phyloP scores from a whole-genome alignment of 1,139 yeast species.

The Pichia cactophila region DNA sequence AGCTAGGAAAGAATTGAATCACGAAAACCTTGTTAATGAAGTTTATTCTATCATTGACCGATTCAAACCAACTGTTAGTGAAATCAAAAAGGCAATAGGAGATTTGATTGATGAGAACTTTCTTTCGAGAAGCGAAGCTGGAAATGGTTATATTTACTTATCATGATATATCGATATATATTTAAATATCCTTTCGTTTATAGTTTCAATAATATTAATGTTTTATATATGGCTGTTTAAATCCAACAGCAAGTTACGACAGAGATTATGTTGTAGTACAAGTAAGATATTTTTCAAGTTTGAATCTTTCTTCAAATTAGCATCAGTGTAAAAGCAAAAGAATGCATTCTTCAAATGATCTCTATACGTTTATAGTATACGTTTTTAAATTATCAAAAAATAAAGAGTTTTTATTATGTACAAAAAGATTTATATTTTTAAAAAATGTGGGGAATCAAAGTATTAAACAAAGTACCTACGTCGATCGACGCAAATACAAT shows the following conservation, averaged over 20 bases:
- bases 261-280: background rate
- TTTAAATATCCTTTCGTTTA: background rate
- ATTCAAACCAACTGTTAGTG: conserved; percentile 78
- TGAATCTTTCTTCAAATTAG: no score
- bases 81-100: conserved; percentile 83
- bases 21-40: conserved; percentile 77
- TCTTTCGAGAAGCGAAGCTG: conserved; percentile 69
- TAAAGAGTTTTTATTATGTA: no score
- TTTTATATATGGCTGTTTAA: no score
- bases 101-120: conserved; percentile 81
- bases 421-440: no score
- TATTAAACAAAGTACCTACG: background rate
- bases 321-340: no score
- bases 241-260: background rate
- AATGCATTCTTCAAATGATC: background rate
- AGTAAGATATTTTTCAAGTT: no score
- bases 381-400: no score
- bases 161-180: conserved; percentile 34
- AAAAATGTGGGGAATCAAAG: background rate
- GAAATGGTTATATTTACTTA: conserved; percentile 59
- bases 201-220: no score
- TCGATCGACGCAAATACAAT: background rate
- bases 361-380: no score
- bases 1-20: conserved; percentile 74
- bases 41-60: conserved; percentile 83